phyloP scores from a whole-genome alignment of 1,284 basidiomycete genomes.

The Apiotrichum gracile region DNA sequence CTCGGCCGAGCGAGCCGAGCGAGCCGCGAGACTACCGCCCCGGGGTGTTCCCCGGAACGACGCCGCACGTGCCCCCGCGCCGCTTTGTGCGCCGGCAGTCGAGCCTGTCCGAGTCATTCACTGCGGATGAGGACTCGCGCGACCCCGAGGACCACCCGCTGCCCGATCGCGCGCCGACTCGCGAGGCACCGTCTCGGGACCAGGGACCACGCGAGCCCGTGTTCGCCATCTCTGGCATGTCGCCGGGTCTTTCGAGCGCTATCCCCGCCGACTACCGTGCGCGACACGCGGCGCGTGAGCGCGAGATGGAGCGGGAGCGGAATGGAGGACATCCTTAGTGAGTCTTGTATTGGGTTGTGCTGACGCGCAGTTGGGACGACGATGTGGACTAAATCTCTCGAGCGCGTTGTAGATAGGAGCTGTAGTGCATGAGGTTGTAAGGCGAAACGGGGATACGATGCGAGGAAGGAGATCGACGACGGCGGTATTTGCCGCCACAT shows the following conservation, averaged over 20 bases:
- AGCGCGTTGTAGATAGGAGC: neutral
- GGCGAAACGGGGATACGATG: too few relatives aligned
- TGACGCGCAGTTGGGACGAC: slow-evolving; percentile 6
- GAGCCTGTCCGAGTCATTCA: neutral
- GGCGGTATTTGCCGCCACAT: neutral
- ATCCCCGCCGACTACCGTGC: slow-evolving; percentile 38
- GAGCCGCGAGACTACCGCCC: neutral
- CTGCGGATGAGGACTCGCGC: too few relatives aligned
- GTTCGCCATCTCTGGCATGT: neutral
- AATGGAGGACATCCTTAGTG: neutral
- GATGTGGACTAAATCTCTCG: slow-evolving; percentile 22
- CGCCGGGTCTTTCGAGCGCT: slow-evolving; percentile 12
- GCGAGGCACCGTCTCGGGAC: neutral
- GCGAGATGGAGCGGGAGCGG: slow-evolving; percentile 13
- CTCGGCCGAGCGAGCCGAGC: too few relatives aligned
- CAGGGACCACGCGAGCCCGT: neutral
- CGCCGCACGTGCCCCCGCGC: neutral
- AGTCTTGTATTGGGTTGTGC: neutral
- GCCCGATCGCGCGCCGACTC: too few relatives aligned
- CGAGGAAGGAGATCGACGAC: too few relatives aligned
- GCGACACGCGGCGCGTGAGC: slow-evolving; percentile 28
- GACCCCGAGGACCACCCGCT: too few relatives aligned
- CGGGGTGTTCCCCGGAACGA: neutral
- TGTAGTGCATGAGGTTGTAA: neutral
- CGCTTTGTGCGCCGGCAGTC: neutral